Base-by-base conservation (phyloP, 306 rosid species). In the Clitoria ternatea region DNA sequence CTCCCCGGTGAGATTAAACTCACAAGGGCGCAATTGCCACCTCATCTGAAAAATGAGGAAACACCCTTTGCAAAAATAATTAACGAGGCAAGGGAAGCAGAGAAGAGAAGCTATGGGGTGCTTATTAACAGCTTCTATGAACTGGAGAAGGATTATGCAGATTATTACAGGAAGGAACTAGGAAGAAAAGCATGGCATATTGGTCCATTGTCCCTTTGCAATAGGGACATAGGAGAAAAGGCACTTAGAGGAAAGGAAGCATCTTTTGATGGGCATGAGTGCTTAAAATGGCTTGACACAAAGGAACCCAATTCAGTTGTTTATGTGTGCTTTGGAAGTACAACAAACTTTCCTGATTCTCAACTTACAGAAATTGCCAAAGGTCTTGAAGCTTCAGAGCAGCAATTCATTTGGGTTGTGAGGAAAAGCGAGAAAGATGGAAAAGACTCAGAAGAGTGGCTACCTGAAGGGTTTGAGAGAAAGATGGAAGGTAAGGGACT, bases 301-400 rank as follows among this genome's bases (percentile, higher is more conserved):
- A 79, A 76, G 63, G 20, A 68, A 43, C 56, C 39, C 0, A 45
- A 30, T 20, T 88, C 89, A 3, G 82, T 88, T 61, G 81, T 89
- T 53, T 89, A 84, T 12, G 40, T 80, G 0, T 82, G 86, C 14
- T 89, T 89, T 32, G 91, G 89, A 49, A 89, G 85, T 26, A 1
- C 60, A 11, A 1, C 60, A 3, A 40, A 26, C 2, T 73, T 86
- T 3, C 10, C 18, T 0, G 73, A 80, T 53, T 79, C 80, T 15
- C 91, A 89, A 44, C 81, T 89, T 1, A 39, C n/a, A 40, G 89
- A 89, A 18, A 82, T 88, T 40, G 86, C 89, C 2, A 12, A 13
- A 8, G 89, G 78, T 8, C 89, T 85, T 5, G 89, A 87, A 56
- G 86, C 82, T 6, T 83, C 87, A 0, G 73, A 53, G 13, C 19